A percentile compares a stretch with the other conserved stretches of the same genome.
phyloP scores from a whole-genome alignment of 768 basidiomycete genomes.

The Auriscalpium vulgare region DNA sequence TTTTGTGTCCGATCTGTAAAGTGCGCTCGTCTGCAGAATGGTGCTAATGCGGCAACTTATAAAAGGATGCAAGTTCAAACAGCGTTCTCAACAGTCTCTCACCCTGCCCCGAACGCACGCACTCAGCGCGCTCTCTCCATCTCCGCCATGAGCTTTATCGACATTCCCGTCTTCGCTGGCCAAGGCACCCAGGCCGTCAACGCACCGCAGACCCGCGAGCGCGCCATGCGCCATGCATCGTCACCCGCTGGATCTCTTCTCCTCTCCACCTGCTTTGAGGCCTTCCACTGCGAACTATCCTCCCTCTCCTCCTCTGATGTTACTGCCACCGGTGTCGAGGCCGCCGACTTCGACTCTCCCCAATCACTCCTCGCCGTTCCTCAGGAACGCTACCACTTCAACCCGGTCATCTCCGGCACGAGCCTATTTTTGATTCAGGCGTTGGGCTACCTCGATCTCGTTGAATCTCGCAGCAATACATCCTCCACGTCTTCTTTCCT shows the following conservation, averaged over 20 bases:
- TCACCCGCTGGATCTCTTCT: constrained; percentile 36
- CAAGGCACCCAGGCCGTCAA: constrained; percentile 38
- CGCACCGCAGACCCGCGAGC: constrained; percentile 25
- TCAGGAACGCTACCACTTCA: constrained; percentile 28
- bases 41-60: background rate
- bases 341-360: constrained; percentile 35
- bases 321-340: constrained; percentile 25
- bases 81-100: background rate
- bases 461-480: constrained; percentile 17
- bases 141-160: background rate
- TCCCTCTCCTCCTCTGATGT: constrained; percentile 33
- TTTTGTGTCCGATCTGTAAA: background rate
- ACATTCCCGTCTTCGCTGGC: constrained; percentile 49
- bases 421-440: constrained; percentile 43
- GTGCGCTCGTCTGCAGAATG: background rate
- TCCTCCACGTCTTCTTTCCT: constrained; percentile 16
- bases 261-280: constrained; percentile 42
- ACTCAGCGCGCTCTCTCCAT: background rate
- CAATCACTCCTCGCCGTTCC: constrained; percentile 32
- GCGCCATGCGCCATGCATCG: constrained; percentile 34
- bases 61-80: background rate
- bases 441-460: constrained; percentile 43
- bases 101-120: background rate
- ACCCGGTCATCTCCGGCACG: constrained; percentile 42
- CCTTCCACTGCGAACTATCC: constrained; percentile 41